A percentile compares a stretch with the other conserved stretches of the same genome.
phyloP scores from a whole-genome alignment of 1,284 basidiomycete species.

The Ganoderma multipileum region DNA sequence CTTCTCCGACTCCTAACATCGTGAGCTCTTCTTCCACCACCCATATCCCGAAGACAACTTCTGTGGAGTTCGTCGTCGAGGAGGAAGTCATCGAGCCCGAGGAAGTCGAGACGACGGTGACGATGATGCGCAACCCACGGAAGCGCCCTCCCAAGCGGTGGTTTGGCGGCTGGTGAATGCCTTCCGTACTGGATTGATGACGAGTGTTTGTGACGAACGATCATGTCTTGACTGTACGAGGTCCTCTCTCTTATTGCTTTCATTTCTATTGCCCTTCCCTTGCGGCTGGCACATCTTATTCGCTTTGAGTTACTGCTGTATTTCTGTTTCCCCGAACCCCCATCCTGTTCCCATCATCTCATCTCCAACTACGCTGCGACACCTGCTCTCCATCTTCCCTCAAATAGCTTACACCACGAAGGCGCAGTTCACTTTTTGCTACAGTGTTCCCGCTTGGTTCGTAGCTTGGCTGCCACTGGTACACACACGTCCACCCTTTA shows the following conservation, averaged over 20 bases:
- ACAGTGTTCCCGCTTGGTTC: slow-evolving; percentile 15
- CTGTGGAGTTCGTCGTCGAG: slow-evolving; percentile 69
- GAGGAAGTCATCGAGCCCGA: slow-evolving; percentile 46
- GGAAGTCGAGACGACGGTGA: slow-evolving; percentile 33
- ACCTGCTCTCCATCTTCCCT: slow-evolving; percentile 16
- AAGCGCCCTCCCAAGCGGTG: slow-evolving; percentile 33
- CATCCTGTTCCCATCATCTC: slow-evolving; percentile 23
- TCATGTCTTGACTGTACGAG: slow-evolving; percentile 33
- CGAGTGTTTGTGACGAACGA: slow-evolving; percentile 32
- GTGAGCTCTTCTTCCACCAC: slow-evolving; percentile 59
- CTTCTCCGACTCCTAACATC: slow-evolving; percentile 72
- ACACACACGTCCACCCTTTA: slow-evolving; percentile 16
- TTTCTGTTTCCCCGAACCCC: slow-evolving; percentile 22
- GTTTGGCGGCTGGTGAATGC: slow-evolving; percentile 34
- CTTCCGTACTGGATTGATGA: slow-evolving; percentile 19
- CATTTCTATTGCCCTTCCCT: slow-evolving; percentile 30
- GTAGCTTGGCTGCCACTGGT: slow-evolving; percentile 26
- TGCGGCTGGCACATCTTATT: slow-evolving; percentile 29
- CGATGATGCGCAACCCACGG: slow-evolving; percentile 29
- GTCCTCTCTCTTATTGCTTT: slow-evolving; percentile 37
- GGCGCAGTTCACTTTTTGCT: slow-evolving; percentile 24
- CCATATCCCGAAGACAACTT: slow-evolving; percentile 71
- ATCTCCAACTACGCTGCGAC: slow-evolving; percentile 29
- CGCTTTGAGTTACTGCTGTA: slow-evolving; percentile 31
- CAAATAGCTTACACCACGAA: slow-evolving; percentile 13